Evolutionary conservation across 768 basidiomycete species (phyloP), one percentile per base, ranked within the genome.

Genomic region (Hortiboletus flavorubellus): DNA sequence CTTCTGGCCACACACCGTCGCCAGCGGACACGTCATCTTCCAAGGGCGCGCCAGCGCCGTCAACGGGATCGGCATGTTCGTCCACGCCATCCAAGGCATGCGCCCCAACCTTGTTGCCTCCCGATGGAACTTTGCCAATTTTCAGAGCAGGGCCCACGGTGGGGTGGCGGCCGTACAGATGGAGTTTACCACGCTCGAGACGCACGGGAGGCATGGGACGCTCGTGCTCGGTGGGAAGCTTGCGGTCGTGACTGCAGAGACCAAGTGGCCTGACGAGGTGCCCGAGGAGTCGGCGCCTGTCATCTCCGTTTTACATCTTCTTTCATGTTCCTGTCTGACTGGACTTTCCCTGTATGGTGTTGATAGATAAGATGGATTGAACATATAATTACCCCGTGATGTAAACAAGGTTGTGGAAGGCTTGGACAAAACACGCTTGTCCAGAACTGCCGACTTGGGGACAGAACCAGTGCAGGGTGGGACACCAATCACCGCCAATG

Each of bases 11-110:
- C 79, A 83, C 38, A 77, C 79, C 59, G 64, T 72, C 31, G 81
- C 79, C 16, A 75, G 77, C 26, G 95, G 95, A 6, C 80, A 83
- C 60, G 65, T 95, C 70, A 81, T 89, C 46, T 70, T 76, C 59
- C 80, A 84, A 33, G 91, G 90, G 42, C 72, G 81, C 54, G 86
- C 86, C 7, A 72, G 75, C 52, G 46, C 75, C 8, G 72, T 83
- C 51, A 69, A 80, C 33, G 90, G 89, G 42, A 75, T 80, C 37
- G 91, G 92, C 30, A 91, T 93, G 88, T 85, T 96, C 70, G 81
- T 95, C 18, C 91, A 96, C 71, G 96, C 96, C 43, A 97, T 98
- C 69, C 96, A 98, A 69, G 97, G 96, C 70, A 96, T 99, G 93
- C 83, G 93, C 8, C 94, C 96, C 46, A 91, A 99, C 73, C 81